These are phyloP conservation scores for Serendipita sp. DNA, from an alignment of 768 basidiomycete genomes.

Conservation along the genomic window DNA sequence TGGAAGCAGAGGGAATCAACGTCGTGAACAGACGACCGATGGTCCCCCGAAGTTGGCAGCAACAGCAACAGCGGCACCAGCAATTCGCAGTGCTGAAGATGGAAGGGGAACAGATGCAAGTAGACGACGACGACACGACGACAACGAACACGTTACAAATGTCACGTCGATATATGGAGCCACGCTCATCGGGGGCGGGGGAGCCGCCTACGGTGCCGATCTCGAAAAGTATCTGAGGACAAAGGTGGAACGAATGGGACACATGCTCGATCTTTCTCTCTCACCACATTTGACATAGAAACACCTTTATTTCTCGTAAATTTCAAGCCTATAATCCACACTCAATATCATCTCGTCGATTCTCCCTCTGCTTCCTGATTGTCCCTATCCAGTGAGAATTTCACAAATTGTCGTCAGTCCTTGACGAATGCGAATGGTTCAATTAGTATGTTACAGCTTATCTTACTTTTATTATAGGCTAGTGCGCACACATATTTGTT, in stretches of 20 bases:
- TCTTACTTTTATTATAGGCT: too few species aligned
- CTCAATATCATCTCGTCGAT: too few species aligned
- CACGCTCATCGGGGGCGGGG: constrained; percentile 62
- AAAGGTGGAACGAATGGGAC: constrained; percentile 95
- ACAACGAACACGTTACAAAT: constrained; percentile 14
- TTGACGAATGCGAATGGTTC: too few species aligned
- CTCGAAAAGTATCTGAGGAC: constrained; percentile 91
- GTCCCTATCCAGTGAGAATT: too few species aligned
- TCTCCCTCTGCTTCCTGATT: too few species aligned
- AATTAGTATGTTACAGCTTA: too few species aligned
- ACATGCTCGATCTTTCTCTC: constrained; percentile 47
- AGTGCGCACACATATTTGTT: too few species aligned
- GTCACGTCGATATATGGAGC: constrained; percentile 34
- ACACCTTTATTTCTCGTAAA: too few species aligned
- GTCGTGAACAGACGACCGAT: constrained; percentile 81
- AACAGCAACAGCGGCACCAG: constrained; percentile 22
- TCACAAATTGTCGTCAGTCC: too few species aligned
- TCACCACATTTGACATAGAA: too few species aligned
- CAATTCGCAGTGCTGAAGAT: neutral
- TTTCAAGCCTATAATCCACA: too few species aligned
- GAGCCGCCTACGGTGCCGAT: constrained; percentile 64
- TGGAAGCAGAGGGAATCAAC: constrained; percentile 66
- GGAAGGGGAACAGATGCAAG: constrained; percentile 13
- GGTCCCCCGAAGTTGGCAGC: constrained; percentile 81
- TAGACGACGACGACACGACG: constrained; percentile 18